Percentiles rank a stretch among this genome's conserved stretches.
These are phyloP conservation scores for Symbiotaphrina buchneri DNA, from an alignment of 495 filamentous ascomycete species.

Conservation along the genomic window DNA sequence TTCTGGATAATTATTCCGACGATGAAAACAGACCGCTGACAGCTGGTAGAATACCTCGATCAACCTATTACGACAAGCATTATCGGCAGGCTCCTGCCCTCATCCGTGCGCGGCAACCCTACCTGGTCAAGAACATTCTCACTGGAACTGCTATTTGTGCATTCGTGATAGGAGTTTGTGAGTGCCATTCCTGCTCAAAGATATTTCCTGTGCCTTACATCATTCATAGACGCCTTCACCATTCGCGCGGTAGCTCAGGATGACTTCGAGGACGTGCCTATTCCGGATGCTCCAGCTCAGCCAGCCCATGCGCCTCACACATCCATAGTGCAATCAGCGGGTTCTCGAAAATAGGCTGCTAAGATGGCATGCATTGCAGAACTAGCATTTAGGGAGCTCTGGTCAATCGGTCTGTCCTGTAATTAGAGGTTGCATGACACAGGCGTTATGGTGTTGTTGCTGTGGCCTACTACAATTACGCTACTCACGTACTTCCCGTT, in stretches of 20 bases:
- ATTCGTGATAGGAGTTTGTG: constrained; percentile 66
- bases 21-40: neutral
- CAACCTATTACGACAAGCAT: constrained; percentile 76
- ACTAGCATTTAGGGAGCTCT: too few relatives aligned
- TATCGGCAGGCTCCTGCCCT: constrained; percentile 64
- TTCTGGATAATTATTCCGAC: neutral
- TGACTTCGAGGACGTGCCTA: constrained; percentile 88
- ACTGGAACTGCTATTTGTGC: constrained; percentile 46
- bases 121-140: constrained; percentile 68
- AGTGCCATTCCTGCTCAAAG: constrained; percentile 12
- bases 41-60: constrained; percentile 33
- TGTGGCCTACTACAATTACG: too few relatives aligned
- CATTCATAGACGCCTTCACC: constrained; percentile 53
- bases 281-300: constrained; percentile 44
- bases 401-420: too few relatives aligned
- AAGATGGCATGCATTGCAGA: too few relatives aligned
- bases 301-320: constrained; percentile 10
- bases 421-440: too few relatives aligned
- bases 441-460: too few relatives aligned
- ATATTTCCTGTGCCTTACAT: neutral
- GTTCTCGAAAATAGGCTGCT: too few relatives aligned
- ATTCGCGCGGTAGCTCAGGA: constrained; percentile 82
- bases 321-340: neutral
- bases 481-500: too few relatives aligned
- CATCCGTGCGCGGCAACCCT: constrained; percentile 75